Percentiles rank a stretch among this genome's conserved stretches.
These are phyloP conservation scores for Umbelopsis sp. DNA, from an alignment of 371 early-diverging fungal genomes.

Conservation along the genomic window DNA sequence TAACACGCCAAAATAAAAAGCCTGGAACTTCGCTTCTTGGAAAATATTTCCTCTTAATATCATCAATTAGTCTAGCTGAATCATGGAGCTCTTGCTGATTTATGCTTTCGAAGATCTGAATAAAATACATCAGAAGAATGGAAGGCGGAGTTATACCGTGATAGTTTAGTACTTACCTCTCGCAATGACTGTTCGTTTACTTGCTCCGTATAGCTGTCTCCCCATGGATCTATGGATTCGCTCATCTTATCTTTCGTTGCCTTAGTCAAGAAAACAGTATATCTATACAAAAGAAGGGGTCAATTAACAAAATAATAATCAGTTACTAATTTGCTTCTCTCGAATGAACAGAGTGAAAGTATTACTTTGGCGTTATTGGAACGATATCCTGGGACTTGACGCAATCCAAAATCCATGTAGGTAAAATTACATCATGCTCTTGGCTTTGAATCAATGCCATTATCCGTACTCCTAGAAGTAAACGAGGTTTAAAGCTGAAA, in stretches of 20 bases:
- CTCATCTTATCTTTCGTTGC: slow-evolving; percentile 48
- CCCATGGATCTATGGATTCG: slow-evolving; percentile 63
- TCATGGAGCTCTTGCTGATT: neutral
- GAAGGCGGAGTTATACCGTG: slow-evolving; percentile 8
- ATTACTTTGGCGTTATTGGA: slow-evolving; percentile 63
- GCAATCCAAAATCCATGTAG: slow-evolving; percentile 68
- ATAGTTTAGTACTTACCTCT: slow-evolving; percentile 45
- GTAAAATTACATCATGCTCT: slow-evolving; percentile 57
- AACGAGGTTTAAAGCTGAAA: neutral
- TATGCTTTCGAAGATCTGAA: slow-evolving; percentile 25
- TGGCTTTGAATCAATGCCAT: slow-evolving; percentile 49
- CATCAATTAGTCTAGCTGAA: slow-evolving; percentile 23
- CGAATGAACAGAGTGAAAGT: no score
- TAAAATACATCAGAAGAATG: neutral
- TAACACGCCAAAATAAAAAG: slow-evolving; percentile 30
- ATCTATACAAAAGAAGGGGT: slow-evolving; percentile 34
- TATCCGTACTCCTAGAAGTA: slow-evolving; percentile 45
- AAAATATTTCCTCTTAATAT: slow-evolving; percentile 36
- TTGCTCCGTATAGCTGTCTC: slow-evolving; percentile 68
- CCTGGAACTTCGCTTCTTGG: slow-evolving; percentile 29
- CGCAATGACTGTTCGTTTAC: slow-evolving; percentile 50
- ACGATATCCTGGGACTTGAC: slow-evolving; percentile 48
- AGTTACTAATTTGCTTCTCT: no score
- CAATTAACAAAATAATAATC: neutral
- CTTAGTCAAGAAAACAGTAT: slow-evolving; percentile 62